phyloP scores from a whole-genome alignment of 2,329 filamentous ascomycete species.

The Ophiocordyceps polyrhachis-furcata region DNA sequence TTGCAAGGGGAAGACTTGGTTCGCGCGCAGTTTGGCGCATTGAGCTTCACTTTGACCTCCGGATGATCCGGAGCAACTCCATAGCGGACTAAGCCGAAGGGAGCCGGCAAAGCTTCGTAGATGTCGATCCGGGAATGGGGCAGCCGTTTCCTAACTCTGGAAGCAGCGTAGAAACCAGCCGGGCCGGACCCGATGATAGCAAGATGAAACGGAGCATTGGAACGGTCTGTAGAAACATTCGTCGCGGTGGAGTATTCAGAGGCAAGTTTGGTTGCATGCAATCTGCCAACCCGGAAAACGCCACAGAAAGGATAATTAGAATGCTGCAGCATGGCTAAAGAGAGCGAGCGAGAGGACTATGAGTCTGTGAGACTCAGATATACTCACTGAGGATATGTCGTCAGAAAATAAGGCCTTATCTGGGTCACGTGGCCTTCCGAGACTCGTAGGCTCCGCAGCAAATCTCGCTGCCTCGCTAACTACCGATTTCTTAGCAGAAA shows the following conservation, averaged over 20 bases:
- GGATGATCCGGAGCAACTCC: slow-evolving; percentile 97
- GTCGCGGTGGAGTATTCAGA: neutral
- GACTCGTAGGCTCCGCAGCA: too few relatives aligned
- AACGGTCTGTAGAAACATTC: neutral
- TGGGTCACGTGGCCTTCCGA: too few relatives aligned
- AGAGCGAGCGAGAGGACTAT: too few relatives aligned
- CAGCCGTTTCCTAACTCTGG: slow-evolving; percentile 62
- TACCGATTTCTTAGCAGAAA: too few relatives aligned
- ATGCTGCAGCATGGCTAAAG: too few relatives aligned
- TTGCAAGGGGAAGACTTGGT: too few relatives aligned
- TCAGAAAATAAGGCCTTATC: too few relatives aligned
- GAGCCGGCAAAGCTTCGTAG: slow-evolving; percentile 87
- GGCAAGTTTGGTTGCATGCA: neutral
- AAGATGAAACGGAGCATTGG: slow-evolving; percentile 45
- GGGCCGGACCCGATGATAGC: slow-evolving; percentile 87
- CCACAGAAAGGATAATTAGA: too few relatives aligned
- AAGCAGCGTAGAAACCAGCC: slow-evolving; percentile 87
- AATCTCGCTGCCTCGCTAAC: too few relatives aligned
- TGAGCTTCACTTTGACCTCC: slow-evolving; percentile 67
- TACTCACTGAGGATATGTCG: too few relatives aligned
- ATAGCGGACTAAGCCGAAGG: slow-evolving; percentile 80
- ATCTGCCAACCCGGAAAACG: neutral
- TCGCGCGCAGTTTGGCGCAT: slow-evolving; percentile 5
- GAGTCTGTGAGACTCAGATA: too few relatives aligned
- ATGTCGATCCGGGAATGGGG: slow-evolving; percentile 66